Evolutionary conservation across 805 yeast genomes (phyloP).

Genomic region (Cyberlindnera petersonii): DNA sequence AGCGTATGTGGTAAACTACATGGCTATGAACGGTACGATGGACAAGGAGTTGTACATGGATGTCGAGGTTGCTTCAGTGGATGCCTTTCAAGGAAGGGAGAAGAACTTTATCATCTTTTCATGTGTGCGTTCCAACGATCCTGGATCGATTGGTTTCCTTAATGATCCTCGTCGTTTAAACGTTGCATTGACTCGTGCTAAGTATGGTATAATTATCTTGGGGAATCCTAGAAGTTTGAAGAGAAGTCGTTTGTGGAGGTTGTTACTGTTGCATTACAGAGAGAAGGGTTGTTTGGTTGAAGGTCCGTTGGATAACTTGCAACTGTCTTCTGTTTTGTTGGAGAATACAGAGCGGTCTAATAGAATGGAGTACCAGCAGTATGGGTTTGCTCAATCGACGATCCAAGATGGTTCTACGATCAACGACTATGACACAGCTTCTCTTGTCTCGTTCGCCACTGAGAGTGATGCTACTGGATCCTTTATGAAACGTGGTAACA

Average conservation of each 20-base stretch:
- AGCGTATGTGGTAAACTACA: slow-evolving; percentile 71
- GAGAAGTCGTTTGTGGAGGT: slow-evolving; percentile 72
- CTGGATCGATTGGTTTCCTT: slow-evolving; percentile 74
- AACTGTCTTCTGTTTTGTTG: slow-evolving; percentile 60
- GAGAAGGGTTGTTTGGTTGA: slow-evolving; percentile 87
- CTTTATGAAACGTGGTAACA: slow-evolving; percentile 9
- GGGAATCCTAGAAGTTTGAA: slow-evolving; percentile 83
- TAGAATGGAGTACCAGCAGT: slow-evolving; percentile 7
- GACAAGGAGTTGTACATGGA: slow-evolving; percentile 61
- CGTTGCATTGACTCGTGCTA: slow-evolving; percentile 87
- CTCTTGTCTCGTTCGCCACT: slow-evolving; percentile 36
- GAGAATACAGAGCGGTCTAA: slow-evolving; percentile 27
- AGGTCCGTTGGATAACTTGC: slow-evolving; percentile 79
- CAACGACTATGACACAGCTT: slow-evolving; percentile 35
- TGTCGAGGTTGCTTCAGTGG: slow-evolving; percentile 92
- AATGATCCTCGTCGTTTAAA: slow-evolving; percentile 82
- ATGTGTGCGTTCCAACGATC: slow-evolving; percentile 77
- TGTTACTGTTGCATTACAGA: slow-evolving; percentile 69
- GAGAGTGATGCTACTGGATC: slow-evolving; percentile 22
- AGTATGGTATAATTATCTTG: slow-evolving; percentile 70
- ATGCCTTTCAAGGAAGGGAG: slow-evolving; percentile 90
- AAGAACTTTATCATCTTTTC: slow-evolving; percentile 76
- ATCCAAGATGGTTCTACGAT: slow-evolving; percentile 18
- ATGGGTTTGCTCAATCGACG: slow-evolving; percentile 10
- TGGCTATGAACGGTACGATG: slow-evolving; percentile 67